Base-by-base conservation (phyloP, 345 rosid genomes). In the Boechera stricta region DNA sequence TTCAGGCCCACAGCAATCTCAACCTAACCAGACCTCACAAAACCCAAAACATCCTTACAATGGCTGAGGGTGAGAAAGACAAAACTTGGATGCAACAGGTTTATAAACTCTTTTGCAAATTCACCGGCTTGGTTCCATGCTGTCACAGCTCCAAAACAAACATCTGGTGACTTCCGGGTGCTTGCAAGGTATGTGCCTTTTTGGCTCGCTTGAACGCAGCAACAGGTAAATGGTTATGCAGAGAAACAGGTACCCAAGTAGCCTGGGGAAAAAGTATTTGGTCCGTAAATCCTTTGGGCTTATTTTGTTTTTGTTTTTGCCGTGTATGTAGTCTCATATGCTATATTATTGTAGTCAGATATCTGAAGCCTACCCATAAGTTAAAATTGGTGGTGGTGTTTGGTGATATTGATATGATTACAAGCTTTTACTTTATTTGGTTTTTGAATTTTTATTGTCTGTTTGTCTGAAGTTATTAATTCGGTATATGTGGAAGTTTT, bases 31-130 rank as follows among this genome's bases (percentile, higher is more conserved):
- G 80, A 85, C 88, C 68, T 81, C 93, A 64, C 94, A 91, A 79
- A 93, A 90, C 86, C 91, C 87, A 83, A 91, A 88, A 82, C 79
- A 79, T 74, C 94, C 89, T 72, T 90, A 84, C 83, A 90, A 85
- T 78, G 97, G 99, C 88, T 92, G 84, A 92, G 60, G 69, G 77
- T 73, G 55, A 73, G 60, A 73, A 67, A 68, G 41, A 41, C 29
- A 29, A 15, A 52, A 12, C 21, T 29, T 53, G 62, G 53, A 62
- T 69, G 78, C 67, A 74, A 38, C 71, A 88, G 97, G 94, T 88
- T 91, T 87, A 81, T 84, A 71, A 70, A 54, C 72, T 84, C 91
- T 81, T 86, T 79, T 71, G 78, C 67, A 89, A 84, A 80, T 82
- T 85, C 92, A 86, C 89, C 86, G 72, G 82, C 91, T 83, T 82